Conservation (phyloP, 495 filamentous ascomycete genomes). For the Daldinia childiae region DNA sequence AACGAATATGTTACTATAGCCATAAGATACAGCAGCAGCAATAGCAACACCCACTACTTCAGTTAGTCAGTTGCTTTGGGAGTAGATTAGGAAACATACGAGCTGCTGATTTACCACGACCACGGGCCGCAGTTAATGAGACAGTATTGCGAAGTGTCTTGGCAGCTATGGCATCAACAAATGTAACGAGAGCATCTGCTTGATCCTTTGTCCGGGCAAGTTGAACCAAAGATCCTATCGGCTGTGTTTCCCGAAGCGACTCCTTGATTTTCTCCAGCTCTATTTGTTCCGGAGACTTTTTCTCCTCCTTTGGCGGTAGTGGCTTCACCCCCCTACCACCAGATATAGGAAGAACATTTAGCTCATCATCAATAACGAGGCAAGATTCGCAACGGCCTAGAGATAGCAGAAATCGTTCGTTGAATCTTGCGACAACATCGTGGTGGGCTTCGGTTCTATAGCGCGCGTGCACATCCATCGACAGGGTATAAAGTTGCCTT, state of each 20-base stretch:
- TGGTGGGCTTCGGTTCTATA: conserved; percentile 97
- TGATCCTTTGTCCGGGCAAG: conserved; percentile 93
- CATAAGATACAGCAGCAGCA: conserved; percentile 91
- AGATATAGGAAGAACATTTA: conserved; percentile 97
- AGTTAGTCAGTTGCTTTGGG: conserved; percentile 10
- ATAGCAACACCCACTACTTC: conserved; percentile 77
- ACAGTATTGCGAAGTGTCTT: conserved; percentile 96
- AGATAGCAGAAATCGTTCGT: conserved; percentile 96
- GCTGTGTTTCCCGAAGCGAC: conserved; percentile 81
- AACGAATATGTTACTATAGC: conserved; percentile 99
- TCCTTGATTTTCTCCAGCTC: conserved; percentile 91
- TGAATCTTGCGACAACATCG: conserved; percentile 96
- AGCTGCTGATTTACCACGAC: conserved; percentile 96
- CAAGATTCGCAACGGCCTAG: conserved; percentile 94
- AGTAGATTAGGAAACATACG: conserved; percentile 13
- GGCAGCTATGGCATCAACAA: conserved; percentile 95
- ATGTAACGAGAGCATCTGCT: conserved; percentile 92
- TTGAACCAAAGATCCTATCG: conserved; percentile 81
- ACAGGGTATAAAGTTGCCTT: conserved; percentile 96
- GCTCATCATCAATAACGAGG: conserved; percentile 95
- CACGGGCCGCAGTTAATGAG: conserved; percentile 90
- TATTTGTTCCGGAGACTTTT: conserved; percentile 69
- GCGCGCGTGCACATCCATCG: conserved; percentile 97
- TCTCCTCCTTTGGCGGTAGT: conserved; percentile 78
- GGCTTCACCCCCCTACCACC: conserved; percentile 92